Percentiles rank a stretch among this genome's conserved stretches.
phyloP scores from a whole-genome alignment of 2,329 filamentous ascomycete species.

The Aspergillus sergii region DNA sequence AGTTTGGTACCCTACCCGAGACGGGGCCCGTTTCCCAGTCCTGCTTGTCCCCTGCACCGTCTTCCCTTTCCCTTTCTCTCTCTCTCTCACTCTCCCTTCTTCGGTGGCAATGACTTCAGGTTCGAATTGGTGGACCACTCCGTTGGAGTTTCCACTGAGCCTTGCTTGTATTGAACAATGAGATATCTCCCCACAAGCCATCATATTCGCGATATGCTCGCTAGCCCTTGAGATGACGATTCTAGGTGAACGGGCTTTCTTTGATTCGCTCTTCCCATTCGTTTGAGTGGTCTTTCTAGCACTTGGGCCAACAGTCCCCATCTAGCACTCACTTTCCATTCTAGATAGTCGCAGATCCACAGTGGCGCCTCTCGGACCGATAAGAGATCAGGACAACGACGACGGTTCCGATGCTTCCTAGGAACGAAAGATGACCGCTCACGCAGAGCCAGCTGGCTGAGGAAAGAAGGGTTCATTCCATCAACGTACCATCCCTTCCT shows the following conservation, averaged over 20 bases:
- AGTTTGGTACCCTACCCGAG: conserved; percentile 27
- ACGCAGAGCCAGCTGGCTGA: not conserved
- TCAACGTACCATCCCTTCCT: not conserved
- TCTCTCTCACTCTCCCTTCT: not conserved
- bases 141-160: not conserved
- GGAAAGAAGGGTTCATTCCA: not conserved
- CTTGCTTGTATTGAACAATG: not conserved
- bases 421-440: not conserved
- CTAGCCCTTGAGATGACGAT: not conserved
- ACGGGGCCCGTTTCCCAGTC: conserved; percentile 14
- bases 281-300: not conserved
- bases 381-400: not conserved
- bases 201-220: not conserved
- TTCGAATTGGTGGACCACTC: not conserved
- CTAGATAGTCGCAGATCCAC: not conserved
- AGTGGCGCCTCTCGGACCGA: not conserved
- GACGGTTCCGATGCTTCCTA: not conserved
- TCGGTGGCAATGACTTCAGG: not conserved
- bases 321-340: not conserved
- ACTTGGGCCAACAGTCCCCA: not conserved
- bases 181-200: not conserved
- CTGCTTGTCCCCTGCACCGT: conserved; percentile 4
- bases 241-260: not conserved
- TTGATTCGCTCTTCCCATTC: not conserved
- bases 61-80: conserved; percentile 11